These are phyloP conservation scores for Hirschioporus abietinus DNA, from an alignment of 768 basidiomycete species.

Conservation along the genomic window DNA sequence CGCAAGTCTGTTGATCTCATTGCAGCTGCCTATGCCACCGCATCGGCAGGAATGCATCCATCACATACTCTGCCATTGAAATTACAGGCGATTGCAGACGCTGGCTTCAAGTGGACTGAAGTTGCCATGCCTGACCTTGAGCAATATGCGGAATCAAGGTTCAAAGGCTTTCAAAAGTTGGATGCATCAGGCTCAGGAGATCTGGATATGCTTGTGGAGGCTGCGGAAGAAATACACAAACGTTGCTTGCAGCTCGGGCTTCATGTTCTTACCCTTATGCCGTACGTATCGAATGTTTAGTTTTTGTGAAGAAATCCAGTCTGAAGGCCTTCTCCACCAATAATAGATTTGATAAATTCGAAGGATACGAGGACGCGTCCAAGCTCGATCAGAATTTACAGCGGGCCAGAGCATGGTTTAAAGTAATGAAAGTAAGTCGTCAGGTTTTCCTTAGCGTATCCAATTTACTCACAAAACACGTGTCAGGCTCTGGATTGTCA, in stretches of 20 bases:
- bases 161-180: slow-evolving; percentile 18
- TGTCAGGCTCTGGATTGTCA: slow-evolving; percentile 20
- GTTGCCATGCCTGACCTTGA: slow-evolving; percentile 26
- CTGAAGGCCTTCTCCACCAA: not conserved
- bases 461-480: not conserved
- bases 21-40: slow-evolving; percentile 22
- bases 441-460: not conserved
- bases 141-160: slow-evolving; percentile 17
- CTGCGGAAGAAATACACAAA: slow-evolving; percentile 14
- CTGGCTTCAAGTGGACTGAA: slow-evolving; percentile 22
- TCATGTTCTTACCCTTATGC: slow-evolving; percentile 22
- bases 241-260: slow-evolving; percentile 20
- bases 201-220: slow-evolving; percentile 17
- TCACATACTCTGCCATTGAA: slow-evolving; percentile 24
- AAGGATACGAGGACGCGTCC: slow-evolving; percentile 20
- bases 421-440: slow-evolving; percentile 18
- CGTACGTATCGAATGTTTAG: slow-evolving; percentile 17
- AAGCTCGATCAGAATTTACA: slow-evolving; percentile 15
- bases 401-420: slow-evolving; percentile 23
- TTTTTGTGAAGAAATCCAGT: not conserved
- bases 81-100: slow-evolving; percentile 24
- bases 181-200: slow-evolving; percentile 20
- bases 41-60: slow-evolving; percentile 28
- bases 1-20: slow-evolving; percentile 4
- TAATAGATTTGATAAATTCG: slow-evolving; percentile 21